Base-by-base conservation (phyloP, 768 basidiomycete genomes). In the Porpolomopsis calyptriformis region DNA sequence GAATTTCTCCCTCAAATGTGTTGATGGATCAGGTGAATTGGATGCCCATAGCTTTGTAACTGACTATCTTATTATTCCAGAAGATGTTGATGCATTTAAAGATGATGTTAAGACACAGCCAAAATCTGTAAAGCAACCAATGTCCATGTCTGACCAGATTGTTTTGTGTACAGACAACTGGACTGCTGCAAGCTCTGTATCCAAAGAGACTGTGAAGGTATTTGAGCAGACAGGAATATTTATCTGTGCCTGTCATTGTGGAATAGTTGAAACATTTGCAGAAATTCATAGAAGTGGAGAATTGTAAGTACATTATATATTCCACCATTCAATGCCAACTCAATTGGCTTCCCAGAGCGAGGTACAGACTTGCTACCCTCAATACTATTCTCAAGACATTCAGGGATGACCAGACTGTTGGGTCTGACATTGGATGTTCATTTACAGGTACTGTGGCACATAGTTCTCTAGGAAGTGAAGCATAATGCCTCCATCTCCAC, bases 391-490 rank as follows among this genome's bases (percentile, higher is more conserved):
- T 58, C 10, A 45, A 59, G 7, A 49, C 46, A 4, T 56, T 57
- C 43, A 56, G 58, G 10, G 8, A 24, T 6, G 25, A 46, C 19
- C 39, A 60, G 9, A 50, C 52, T 2, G 52, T 53, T 4, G 63
- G 63, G 1, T 64, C 57, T 35, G 60, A 65, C 36, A 63, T 64
- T 19, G 55, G 57, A 2, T 65, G 64, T 44, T 47, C 45, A 20
- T 60, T 61, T 40, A 34, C 47, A 20, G 49, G 33, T 12, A 63
- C 58, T 2, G 44, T 65, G 9, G 38, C 23, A 7, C 20, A 40
- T 5, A 62, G 59, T 38, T 34, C 51, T 0, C 50, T 64, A 12
- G 53, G 58, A 20, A 19, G 35, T 4, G 14, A 43, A 11, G 52
- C 50, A 14, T 10, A 31, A 19, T 23, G 43, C 4, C 24, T 47